Percentiles rank a stretch among this genome's conserved stretches.
These are phyloP conservation scores for Orbilia oligospora DNA, from an alignment of 2,329 filamentous ascomycete genomes.

Conservation along the genomic window DNA sequence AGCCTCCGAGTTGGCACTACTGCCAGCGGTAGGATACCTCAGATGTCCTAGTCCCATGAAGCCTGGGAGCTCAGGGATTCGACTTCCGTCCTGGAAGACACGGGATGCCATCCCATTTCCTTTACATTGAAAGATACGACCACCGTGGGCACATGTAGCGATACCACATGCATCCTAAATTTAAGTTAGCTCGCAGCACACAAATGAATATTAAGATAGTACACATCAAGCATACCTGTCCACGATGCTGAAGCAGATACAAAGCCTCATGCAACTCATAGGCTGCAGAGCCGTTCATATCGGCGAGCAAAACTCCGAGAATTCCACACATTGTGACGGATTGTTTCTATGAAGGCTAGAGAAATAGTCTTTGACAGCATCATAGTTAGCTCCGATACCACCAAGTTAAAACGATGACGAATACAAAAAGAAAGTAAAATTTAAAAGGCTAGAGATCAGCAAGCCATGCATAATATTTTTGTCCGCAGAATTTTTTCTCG, in stretches of 20 bases:
- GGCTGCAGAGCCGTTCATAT: constrained; percentile 72
- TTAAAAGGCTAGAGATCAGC: constrained; percentile 34
- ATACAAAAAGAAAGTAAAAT: constrained; percentile 18
- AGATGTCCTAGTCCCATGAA: constrained; percentile 90
- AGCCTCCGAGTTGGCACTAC: constrained; percentile 84
- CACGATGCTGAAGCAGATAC: constrained; percentile 76
- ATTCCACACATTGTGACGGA: constrained; percentile 74
- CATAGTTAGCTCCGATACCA: constrained; percentile 13
- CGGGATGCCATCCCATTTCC: constrained; percentile 88
- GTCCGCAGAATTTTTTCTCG: constrained; percentile 65
- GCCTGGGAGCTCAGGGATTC: constrained; percentile 81
- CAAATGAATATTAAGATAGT: constrained; percentile 67
- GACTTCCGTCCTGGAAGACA: constrained; percentile 85
- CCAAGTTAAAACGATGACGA: background rate
- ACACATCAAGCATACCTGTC: constrained; percentile 65
- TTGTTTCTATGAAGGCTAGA: constrained; percentile 20
- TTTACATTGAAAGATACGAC: constrained; percentile 89
- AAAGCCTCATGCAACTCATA: constrained; percentile 79
- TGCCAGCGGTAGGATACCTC: constrained; percentile 90
- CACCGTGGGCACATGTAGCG: constrained; percentile 79
- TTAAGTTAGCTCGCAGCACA: constrained; percentile 74
- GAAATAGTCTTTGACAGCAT: background rate
- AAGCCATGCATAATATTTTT: constrained; percentile 63
- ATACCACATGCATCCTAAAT: constrained; percentile 83
- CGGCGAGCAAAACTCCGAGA: constrained; percentile 74